Conservation (phyloP, 2,329 filamentous ascomycete genomes). For the Dryadomyces quercus-mongolicae region DNA sequence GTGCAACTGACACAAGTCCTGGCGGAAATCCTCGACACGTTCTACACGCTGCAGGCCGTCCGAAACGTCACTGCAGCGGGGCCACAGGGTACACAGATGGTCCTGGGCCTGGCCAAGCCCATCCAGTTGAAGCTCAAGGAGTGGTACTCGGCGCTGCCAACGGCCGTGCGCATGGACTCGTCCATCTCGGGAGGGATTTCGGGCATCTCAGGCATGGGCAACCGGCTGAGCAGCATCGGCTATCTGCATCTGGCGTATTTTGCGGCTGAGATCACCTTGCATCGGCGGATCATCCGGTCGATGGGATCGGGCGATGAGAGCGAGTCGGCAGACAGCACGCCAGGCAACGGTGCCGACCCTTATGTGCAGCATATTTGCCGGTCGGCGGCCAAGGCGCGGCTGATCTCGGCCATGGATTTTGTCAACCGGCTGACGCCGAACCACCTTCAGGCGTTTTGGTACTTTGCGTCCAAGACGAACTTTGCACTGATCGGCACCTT, state of each 20-base stretch:
- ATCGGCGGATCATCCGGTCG: constrained; percentile 80
- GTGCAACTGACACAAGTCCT: constrained; percentile 64
- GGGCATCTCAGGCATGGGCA: constrained; percentile 25
- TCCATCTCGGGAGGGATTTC: constrained; percentile 25
- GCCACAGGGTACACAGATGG: constrained; percentile 56
- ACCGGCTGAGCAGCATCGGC: constrained; percentile 48
- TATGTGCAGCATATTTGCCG: constrained; percentile 90
- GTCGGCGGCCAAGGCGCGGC: constrained; percentile 80
- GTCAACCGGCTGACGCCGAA: constrained; percentile 81
- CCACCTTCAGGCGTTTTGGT: constrained; percentile 88
- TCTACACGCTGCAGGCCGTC: constrained; percentile 70
- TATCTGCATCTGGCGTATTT: constrained; percentile 89
- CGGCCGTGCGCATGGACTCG: constrained; percentile 52
- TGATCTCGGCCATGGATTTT: constrained; percentile 96
- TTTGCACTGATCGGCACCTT: constrained; percentile 94
- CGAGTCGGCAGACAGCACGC: constrained; percentile 10
- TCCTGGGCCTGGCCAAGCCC: constrained; percentile 65
- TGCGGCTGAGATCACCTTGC: constrained; percentile 85
- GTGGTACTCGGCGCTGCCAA: constrained; percentile 64
- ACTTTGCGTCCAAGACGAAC: constrained; percentile 76
- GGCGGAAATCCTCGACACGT: constrained; percentile 69
- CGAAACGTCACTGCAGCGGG: constrained; percentile 55
- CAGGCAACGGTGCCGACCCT: constrained; percentile 40
- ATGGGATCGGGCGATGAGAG: constrained; percentile 27
- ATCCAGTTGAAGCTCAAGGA: constrained; percentile 74